Evolutionary conservation across 306 rosid species (phyloP).

Genomic region (Cicer judaicum): DNA sequence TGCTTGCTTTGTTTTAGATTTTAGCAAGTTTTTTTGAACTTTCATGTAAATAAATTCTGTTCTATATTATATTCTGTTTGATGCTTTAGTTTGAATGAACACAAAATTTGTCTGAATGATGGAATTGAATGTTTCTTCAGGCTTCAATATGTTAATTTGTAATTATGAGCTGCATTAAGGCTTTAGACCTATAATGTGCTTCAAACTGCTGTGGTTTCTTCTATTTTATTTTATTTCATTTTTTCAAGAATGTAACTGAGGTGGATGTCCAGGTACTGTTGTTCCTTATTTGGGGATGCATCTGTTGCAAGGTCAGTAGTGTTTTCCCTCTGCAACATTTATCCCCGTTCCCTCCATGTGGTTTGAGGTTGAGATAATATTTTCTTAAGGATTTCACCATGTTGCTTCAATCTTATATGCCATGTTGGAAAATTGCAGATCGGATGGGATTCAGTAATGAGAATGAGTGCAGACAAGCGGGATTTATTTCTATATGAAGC

Average conservation of each 20-base stretch:
- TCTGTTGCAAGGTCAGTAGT: conserved; percentile 88
- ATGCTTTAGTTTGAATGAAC: conserved; percentile 24
- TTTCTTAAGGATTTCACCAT: conserved; percentile 35
- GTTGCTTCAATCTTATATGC: conserved; percentile 38
- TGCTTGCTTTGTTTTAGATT: not conserved
- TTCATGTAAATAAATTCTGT: conserved; percentile 3
- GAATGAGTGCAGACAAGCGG: conserved; percentile 93
- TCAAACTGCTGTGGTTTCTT: conserved; percentile 11
- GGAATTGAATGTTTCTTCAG: conserved; percentile 5
- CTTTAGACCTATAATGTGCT: not conserved
- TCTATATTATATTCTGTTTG: not conserved
- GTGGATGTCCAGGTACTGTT: conserved; percentile 71
- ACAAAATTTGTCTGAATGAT: conserved; percentile 28
- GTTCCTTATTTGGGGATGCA: conserved; percentile 81
- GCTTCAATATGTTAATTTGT: not conserved
- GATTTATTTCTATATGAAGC: conserved; percentile 94
- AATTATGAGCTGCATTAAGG: conserved; percentile 26
- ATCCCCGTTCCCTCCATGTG: conserved; percentile 11
- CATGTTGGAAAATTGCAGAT: conserved; percentile 59
- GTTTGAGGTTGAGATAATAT: conserved; percentile 33
- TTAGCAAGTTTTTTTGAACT: not conserved
- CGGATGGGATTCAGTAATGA: conserved; percentile 99
- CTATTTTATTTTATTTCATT: not conserved
- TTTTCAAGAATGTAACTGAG: conserved; percentile 48
- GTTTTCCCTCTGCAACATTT: conserved; percentile 26